A percentile compares a stretch with the other conserved stretches of the same genome.
These are phyloP conservation scores for Rubia tinctorum DNA, from an alignment of 305 asterid genomes.

Conservation along the genomic window DNA sequence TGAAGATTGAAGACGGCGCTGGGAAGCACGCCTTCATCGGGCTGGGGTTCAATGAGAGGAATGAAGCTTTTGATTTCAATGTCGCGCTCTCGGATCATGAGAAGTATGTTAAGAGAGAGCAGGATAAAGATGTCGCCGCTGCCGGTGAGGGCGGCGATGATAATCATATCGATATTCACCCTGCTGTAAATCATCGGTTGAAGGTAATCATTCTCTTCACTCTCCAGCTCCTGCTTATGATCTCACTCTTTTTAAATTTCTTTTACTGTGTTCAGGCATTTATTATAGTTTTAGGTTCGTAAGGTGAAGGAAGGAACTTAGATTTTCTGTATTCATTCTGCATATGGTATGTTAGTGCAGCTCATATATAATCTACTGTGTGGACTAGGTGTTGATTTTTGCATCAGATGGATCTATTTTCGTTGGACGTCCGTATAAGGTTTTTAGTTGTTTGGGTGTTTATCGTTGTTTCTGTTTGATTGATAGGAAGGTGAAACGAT, in stretches of 20 bases:
- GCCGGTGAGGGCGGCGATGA: constrained; percentile 45
- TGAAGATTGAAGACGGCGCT: constrained; percentile 76
- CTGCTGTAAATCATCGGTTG: constrained; percentile 87
- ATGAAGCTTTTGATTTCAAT: constrained; percentile 88
- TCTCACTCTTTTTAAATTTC: neutral
- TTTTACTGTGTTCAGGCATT: neutral
- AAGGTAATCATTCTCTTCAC: constrained; percentile 45
- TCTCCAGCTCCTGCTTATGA: neutral
- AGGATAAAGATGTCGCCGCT: constrained; percentile 51
- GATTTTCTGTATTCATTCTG: neutral
- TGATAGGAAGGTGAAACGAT: constrained; percentile 92
- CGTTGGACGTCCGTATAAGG: neutral
- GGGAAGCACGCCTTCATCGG: constrained; percentile 89
- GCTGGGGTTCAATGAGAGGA: constrained; percentile 70
- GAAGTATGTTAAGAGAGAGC: constrained; percentile 74
- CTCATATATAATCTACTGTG: neutral
- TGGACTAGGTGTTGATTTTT: no score
- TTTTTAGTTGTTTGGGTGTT: neutral
- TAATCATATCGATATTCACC: constrained; percentile 71
- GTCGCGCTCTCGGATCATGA: constrained; percentile 88
- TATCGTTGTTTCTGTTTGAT: constrained; percentile 15
- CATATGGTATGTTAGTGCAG: neutral
- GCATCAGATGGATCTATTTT: neutral
- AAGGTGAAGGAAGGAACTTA: neutral
- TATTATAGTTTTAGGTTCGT: no score